Conservation (phyloP, 164 flowering plant genomes). For the Macadamia integrifolia region DNA sequence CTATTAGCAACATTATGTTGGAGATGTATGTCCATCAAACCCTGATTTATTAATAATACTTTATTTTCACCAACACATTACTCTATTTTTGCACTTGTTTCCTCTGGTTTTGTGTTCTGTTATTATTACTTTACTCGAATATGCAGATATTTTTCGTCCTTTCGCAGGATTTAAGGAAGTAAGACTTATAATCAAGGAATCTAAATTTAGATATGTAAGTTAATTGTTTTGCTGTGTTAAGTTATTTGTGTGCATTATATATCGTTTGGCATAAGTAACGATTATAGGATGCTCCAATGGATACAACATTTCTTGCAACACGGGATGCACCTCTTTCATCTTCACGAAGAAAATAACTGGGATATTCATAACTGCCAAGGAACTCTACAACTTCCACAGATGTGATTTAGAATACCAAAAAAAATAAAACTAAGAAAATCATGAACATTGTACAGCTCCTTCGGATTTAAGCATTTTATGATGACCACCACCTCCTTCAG, state of each 20-base stretch:
- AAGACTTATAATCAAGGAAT: conserved; percentile 82
- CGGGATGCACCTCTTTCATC: conserved; percentile 52
- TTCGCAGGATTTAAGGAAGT: conserved; percentile 94
- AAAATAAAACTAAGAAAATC: background rate
- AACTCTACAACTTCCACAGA: conserved; percentile 34
- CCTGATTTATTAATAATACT: no score
- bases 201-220: conserved; percentile 61
- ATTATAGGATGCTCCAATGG: conserved; percentile 72
- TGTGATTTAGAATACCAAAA: background rate
- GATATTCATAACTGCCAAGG: conserved; percentile 39
- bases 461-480: no score
- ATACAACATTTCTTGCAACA: conserved; percentile 48
- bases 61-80: no score
- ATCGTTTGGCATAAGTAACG: conserved; percentile 67
- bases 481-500: no score
- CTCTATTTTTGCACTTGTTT: background rate
- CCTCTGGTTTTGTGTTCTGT: background rate
- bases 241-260: conserved; percentile 11
- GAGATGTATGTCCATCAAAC: no score
- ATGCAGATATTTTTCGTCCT: conserved; percentile 86
- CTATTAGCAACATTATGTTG: background rate
- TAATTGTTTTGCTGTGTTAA: background rate
- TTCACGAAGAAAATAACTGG: conserved; percentile 47
- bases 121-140: conserved; percentile 36
- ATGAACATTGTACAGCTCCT: no score